These are phyloP conservation scores for Pichia sp. DNA, from an alignment of 1,139 yeast genomes.

Conservation along the genomic window DNA sequence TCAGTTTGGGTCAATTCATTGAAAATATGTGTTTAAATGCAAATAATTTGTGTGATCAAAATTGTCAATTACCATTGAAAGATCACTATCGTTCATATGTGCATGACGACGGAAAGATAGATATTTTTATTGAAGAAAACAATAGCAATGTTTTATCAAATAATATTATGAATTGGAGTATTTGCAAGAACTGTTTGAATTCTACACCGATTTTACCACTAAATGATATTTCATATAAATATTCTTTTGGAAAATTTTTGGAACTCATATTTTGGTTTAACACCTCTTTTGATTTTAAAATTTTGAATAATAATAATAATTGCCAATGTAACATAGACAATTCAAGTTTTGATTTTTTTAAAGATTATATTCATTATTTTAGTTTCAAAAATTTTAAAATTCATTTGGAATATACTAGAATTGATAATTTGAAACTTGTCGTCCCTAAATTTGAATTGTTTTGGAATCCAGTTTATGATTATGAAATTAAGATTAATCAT, in stretches of 20 bases:
- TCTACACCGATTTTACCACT: slow-evolving; percentile 76
- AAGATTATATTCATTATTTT: slow-evolving; percentile 77
- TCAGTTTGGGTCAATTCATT: slow-evolving; percentile 81
- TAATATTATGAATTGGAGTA: slow-evolving; percentile 87
- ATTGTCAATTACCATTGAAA: slow-evolving; percentile 64
- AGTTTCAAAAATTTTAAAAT: slow-evolving; percentile 78
- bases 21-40: slow-evolving; percentile 77
- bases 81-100: slow-evolving; percentile 87
- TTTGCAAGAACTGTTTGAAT: slow-evolving; percentile 71
- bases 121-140: slow-evolving; percentile 62
- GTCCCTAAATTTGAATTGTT: slow-evolving; percentile 69
- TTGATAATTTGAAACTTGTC: slow-evolving; percentile 71
- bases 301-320: slow-evolving; percentile 7
- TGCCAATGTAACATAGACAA: slow-evolving; percentile 70
- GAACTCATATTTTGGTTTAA: slow-evolving; percentile 70
- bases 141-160: slow-evolving; percentile 53
- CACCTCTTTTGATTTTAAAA: slow-evolving; percentile 9
- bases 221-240: slow-evolving; percentile 85
- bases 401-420: slow-evolving; percentile 65
- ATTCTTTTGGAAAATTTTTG: slow-evolving; percentile 87
- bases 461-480: slow-evolving; percentile 71
- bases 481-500: slow-evolving; percentile 60
- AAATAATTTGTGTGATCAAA: slow-evolving; percentile 63
- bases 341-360: slow-evolving; percentile 40
- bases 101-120: slow-evolving; percentile 81